phyloP scores from a whole-genome alignment of 2,329 filamentous ascomycete species.

The Alternaria alternata region DNA sequence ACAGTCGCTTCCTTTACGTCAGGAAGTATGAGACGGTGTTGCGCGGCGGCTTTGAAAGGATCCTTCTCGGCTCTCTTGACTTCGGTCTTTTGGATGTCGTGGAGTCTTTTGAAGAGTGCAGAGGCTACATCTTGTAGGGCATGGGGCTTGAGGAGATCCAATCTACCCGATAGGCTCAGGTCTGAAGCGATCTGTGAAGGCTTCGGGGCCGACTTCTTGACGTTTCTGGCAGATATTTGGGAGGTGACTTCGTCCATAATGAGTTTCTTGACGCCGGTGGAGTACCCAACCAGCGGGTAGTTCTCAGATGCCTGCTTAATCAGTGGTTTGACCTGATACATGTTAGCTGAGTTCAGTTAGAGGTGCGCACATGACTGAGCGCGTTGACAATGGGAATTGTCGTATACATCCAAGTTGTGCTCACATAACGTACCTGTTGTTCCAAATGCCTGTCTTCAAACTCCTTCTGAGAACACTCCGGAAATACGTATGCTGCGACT shows the following conservation, averaged over 20 bases:
- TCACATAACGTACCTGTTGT: constrained; percentile 5
- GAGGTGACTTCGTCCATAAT: constrained; percentile 8
- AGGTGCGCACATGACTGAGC: neutral
- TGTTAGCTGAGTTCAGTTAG: neutral
- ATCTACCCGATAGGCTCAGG: neutral
- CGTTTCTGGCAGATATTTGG: constrained; percentile 13
- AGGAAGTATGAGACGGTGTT: constrained; percentile 26
- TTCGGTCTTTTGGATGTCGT: constrained; percentile 19
- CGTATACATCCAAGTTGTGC: neutral
- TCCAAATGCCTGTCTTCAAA: constrained; percentile 7
- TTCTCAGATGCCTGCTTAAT: neutral
- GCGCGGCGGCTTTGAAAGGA: constrained; percentile 23
- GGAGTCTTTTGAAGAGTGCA: constrained; percentile 6
- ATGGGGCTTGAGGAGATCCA: constrained; percentile 19
- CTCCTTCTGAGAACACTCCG: neutral
- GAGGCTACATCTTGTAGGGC: constrained; percentile 16
- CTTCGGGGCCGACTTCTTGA: neutral
- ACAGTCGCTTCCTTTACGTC: constrained; percentile 16
- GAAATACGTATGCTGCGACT: neutral
- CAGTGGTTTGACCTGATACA: neutral
- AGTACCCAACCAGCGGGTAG: constrained; percentile 5
- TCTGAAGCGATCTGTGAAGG: neutral
- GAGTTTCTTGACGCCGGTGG: neutral
- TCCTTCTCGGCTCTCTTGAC: constrained; percentile 6
- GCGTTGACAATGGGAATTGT: neutral